Evolutionary conservation across 495 filamentous ascomycete species (phyloP), one percentile per base, ranked within the genome.

Genomic region (Lasiosphaeriaceae sp.): DNA sequence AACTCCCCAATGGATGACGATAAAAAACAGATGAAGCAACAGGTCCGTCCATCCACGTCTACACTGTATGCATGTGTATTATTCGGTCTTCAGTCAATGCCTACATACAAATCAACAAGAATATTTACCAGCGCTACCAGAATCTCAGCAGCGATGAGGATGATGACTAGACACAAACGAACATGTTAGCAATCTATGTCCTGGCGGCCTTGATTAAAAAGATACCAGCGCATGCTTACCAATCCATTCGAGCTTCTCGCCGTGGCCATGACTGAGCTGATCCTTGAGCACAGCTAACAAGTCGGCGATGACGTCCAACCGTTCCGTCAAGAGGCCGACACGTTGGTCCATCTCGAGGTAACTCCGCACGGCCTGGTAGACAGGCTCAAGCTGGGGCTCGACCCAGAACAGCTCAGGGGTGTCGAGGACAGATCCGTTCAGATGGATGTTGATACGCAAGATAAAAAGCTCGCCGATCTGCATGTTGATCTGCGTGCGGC

Each of bases 381-480:
- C 84, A 31, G 94, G 94, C 62, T 97, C 94, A 17, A 98, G 79
- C 67, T 96, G 91, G 14, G 94, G 94, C 72, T 98, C 94, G 41
- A 91, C 89, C 94, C 94, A 98, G 83, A 98, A 97, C 20, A 98
- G 80, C 70, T 98, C 94, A 1, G 94, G 94, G 9, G 91, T 93
- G 62, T 98, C 94, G n/a, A 98, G 86, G 11, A 98, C 92, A 23
- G 87, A 92, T 37, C 95, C 95, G 71, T 98, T 96, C 12, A 98
- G 80, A 74, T 98, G 96, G 65, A 98, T 96, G 66, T 93, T 96
- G 76, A 98, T 97, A 24, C 93, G 82, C 11, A 98, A 73, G 64
- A 98, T 97, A 72, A 98, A 98, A 12, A 98, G 83, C 72, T 98
- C 90, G 68, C 94, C 94, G 55, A 98, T 96, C 67, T 97, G 91